Conservation (phyloP, 129 eudicot species). For the Silybum marianum region DNA sequence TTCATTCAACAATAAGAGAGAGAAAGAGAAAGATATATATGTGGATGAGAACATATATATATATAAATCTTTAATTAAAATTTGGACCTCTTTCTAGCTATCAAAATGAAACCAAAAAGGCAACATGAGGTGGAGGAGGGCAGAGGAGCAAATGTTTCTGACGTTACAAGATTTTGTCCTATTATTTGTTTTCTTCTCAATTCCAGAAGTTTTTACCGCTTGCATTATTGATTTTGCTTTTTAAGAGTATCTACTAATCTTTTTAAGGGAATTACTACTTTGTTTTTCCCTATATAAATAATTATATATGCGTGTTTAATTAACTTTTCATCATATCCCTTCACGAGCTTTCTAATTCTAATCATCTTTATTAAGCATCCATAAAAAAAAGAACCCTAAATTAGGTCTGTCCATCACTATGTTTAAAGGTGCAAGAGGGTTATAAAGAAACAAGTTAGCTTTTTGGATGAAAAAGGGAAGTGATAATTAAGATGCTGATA, state of each 20-base stretch:
- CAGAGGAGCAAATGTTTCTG: conserved; percentile 37
- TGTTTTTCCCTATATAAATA: conserved; percentile 24
- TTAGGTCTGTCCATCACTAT: conserved; percentile 1
- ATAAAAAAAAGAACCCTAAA: neutral
- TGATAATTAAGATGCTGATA: neutral
- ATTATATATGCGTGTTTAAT: neutral
- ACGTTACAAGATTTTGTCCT: conserved; percentile 64
- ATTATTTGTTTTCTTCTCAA: conserved; percentile 52
- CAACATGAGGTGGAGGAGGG: conserved; percentile 39
- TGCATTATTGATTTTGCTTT: conserved; percentile 48
- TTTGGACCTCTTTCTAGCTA: conserved; percentile 37
- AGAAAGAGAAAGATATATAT: conserved; percentile 23
- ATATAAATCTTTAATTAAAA: neutral
- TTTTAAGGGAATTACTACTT: conserved; percentile 28
- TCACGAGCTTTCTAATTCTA: conserved; percentile 18
- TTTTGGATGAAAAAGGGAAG: conserved; percentile 16
- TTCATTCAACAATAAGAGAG: conserved; percentile 18
- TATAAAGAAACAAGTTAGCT: conserved; percentile 11
- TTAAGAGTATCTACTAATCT: conserved; percentile 38
- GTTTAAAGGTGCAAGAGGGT: neutral
- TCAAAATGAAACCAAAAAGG: conserved; percentile 39
- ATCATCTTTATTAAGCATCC: neutral
- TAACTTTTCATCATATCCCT: conserved; percentile 10
- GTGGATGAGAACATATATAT: conserved; percentile 35
- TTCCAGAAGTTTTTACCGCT: conserved; percentile 31